Percentiles rank a stretch among this genome's conserved stretches.
phyloP scores from a whole-genome alignment of 2,329 filamentous ascomycete species.

The Xylaria multiplex region DNA sequence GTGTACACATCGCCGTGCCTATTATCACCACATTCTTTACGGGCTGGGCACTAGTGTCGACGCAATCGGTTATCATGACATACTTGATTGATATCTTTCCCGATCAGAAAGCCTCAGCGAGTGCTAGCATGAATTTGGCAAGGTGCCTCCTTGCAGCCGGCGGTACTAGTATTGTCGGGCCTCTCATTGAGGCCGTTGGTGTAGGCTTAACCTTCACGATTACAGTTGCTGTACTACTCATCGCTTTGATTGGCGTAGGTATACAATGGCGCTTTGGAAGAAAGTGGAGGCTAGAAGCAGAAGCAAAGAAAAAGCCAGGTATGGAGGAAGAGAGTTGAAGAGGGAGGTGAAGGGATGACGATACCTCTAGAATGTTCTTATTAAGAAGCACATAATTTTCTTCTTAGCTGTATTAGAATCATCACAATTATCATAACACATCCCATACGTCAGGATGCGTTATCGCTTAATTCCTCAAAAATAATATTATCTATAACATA shows the following conservation, averaged over 20 bases:
- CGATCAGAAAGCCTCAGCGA: conserved; percentile 60
- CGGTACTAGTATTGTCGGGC: conserved; percentile 60
- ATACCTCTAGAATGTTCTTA: too few species aligned
- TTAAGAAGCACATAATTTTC: too few species aligned
- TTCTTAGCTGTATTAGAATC: too few species aligned
- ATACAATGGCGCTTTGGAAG: conserved; percentile 56
- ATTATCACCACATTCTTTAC: conserved; percentile 61
- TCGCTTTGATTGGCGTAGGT: conserved; percentile 56
- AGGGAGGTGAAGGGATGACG: background rate
- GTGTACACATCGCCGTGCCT: conserved; percentile 59
- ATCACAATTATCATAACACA: too few species aligned
- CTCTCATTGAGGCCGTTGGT: conserved; percentile 58
- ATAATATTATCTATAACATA: too few species aligned
- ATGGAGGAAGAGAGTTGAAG: background rate
- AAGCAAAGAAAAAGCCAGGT: background rate
- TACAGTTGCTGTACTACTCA: conserved; percentile 54
- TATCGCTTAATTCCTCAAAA: too few species aligned
- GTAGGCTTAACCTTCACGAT: conserved; percentile 59
- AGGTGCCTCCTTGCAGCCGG: conserved; percentile 62
- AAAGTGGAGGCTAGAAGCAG: conserved; percentile 49
- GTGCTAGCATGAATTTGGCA: conserved; percentile 62
- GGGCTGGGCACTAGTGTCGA: conserved; percentile 62
- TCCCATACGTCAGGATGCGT: too few species aligned
- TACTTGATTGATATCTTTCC: conserved; percentile 64
- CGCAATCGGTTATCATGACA: conserved; percentile 60